Evolutionary conservation across 2,329 filamentous ascomycete species (phyloP).

Genomic region (Akanthomyces muscarius): DNA sequence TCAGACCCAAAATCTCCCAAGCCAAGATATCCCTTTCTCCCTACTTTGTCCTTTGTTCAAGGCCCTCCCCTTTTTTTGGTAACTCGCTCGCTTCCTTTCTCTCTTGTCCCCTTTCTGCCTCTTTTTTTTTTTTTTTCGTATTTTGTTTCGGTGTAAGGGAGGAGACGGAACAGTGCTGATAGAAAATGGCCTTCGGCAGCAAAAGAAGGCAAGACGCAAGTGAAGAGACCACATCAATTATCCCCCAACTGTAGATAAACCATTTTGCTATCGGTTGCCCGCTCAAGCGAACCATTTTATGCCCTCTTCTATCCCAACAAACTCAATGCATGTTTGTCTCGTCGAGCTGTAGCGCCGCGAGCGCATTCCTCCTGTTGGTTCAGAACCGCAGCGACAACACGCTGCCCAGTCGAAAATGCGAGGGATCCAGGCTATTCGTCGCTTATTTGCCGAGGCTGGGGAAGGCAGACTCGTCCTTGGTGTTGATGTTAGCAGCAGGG

Average conservation of each 20-base stretch:
- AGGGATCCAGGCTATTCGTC: conserved; percentile 17
- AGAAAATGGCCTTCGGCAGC: background rate
- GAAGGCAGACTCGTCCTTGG: conserved; percentile 55
- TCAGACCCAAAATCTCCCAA: conserved; percentile 3
- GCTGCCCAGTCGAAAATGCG: background rate
- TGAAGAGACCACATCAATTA: background rate
- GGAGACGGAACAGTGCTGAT: background rate
- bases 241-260: background rate
- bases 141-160: background rate
- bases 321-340: background rate
- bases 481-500: conserved; percentile 47
- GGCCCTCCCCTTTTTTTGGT: background rate
- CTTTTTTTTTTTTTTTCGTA: conserved; percentile 6
- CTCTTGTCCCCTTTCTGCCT: background rate
- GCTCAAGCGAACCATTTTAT: conserved; percentile 1
- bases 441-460: conserved; percentile 55
- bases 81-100: background rate
- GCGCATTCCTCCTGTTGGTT: background rate
- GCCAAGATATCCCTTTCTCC: conserved; percentile 6
- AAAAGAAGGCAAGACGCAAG: background rate
- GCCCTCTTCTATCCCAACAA: conserved; percentile 12
- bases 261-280: background rate
- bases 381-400: background rate
- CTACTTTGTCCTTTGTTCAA: conserved; percentile 5
- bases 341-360: conserved; percentile 1